Percentiles rank a stretch among this genome's conserved stretches.
Conservation (phyloP, 2,329 filamentous ascomycete genomes). For the Trichothecium sympodiale region DNA sequence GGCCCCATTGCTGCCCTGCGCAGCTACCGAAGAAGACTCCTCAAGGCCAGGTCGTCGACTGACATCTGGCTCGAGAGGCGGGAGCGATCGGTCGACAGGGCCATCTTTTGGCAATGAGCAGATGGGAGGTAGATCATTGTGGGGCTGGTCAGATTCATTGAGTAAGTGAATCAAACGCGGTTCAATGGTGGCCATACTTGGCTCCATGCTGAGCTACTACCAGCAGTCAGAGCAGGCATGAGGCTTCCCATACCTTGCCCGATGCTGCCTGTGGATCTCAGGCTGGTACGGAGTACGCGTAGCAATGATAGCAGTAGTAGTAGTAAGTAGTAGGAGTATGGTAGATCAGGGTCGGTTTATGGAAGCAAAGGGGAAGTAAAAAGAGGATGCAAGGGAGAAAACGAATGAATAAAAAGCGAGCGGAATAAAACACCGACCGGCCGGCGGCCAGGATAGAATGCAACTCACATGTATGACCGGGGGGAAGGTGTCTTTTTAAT, state of each 20-base stretch:
- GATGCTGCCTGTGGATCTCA: too few species aligned
- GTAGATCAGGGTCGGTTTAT: slow-evolving; percentile 1
- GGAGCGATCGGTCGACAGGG: slow-evolving; percentile 32
- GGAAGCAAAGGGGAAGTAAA: slow-evolving; percentile 3
- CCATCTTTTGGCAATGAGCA: slow-evolving; percentile 34
- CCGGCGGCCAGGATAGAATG: too few species aligned
- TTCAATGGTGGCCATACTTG: slow-evolving; percentile 55
- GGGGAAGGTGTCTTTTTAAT: too few species aligned
- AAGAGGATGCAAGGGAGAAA: slow-evolving; percentile 6
- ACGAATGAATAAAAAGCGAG: slow-evolving; percentile 1
- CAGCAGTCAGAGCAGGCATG: too few species aligned
- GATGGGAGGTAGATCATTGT: slow-evolving; percentile 43
- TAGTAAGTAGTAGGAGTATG: slow-evolving; percentile 2
- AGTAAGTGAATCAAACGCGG: slow-evolving; percentile 55
- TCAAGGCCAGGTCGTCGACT: slow-evolving; percentile 26
- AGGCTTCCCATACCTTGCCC: too few species aligned
- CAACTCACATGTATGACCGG: slow-evolving; percentile 10
- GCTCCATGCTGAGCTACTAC: slow-evolving; percentile 6
- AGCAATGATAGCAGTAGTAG: too few species aligned
- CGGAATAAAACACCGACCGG: slow-evolving; percentile 4
- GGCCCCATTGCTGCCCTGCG: not conserved
- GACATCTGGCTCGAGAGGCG: slow-evolving; percentile 40
- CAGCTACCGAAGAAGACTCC: not conserved
- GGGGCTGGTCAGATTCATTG: slow-evolving; percentile 41
- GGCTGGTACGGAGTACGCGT: too few species aligned